These are phyloP conservation scores for Fusarium sp. DNA, from an alignment of 2,329 filamentous ascomycete genomes.

Conservation along the genomic window DNA sequence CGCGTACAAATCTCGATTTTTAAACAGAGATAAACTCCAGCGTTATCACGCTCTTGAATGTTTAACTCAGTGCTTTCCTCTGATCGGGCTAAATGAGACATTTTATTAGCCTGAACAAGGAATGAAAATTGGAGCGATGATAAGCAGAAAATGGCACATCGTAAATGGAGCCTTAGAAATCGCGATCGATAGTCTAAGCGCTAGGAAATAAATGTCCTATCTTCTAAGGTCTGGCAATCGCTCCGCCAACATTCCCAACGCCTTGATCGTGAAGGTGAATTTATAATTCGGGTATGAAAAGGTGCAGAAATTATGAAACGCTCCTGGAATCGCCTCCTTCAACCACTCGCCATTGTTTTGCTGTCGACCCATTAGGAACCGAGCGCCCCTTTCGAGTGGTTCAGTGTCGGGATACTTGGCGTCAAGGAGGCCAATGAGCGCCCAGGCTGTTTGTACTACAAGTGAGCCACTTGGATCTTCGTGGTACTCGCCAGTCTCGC, in stretches of 20 bases:
- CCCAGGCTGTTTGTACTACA: background rate
- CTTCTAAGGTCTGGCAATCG: background rate
- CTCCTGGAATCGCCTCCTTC: constrained; percentile 93
- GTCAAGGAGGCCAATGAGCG: constrained; percentile 66
- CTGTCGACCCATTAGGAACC: constrained; percentile 85
- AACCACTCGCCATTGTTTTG: constrained; percentile 90
- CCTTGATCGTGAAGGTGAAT: constrained; percentile 82
- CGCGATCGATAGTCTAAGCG: background rate
- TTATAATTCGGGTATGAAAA: constrained; percentile 98
- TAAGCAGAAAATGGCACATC: background rate
- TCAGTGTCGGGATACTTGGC: constrained; percentile 81
- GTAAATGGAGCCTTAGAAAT: background rate
- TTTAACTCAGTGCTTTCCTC: background rate
- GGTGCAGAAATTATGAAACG: constrained; percentile 98
- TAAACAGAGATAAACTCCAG: background rate
- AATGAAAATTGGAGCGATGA: background rate
- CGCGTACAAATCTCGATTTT: background rate
- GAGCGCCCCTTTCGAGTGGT: constrained; percentile 77
- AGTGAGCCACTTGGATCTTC: background rate
- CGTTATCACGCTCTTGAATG: background rate
- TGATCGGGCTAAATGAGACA: background rate
- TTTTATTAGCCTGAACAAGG: background rate
- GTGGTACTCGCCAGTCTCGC: background rate
- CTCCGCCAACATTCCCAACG: constrained; percentile 83
- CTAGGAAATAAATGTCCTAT: background rate